phyloP scores from a whole-genome alignment of 2,329 filamentous ascomycete genomes.

The Podosphaera leucotricha region DNA sequence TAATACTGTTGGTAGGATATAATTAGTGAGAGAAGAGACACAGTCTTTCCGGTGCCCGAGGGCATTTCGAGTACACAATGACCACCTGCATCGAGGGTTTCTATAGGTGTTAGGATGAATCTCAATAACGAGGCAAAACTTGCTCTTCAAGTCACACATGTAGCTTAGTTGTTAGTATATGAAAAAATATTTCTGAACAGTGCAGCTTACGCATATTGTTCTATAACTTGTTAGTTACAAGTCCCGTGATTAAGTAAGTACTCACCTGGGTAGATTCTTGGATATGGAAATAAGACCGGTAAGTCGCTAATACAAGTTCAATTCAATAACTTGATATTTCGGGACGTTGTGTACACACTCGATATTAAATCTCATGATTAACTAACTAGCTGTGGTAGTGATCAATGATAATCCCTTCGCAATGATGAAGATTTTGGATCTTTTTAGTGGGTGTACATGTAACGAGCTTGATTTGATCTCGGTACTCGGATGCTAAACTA shows the following conservation, averaged over 20 bases:
- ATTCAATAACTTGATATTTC: constrained; percentile 6
- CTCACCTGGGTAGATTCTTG: constrained; percentile 40
- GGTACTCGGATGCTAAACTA: too few relatives aligned
- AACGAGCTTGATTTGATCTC: too few relatives aligned
- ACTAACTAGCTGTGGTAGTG: neutral
- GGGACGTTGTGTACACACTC: constrained; percentile 23
- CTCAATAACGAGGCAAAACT: constrained; percentile 2
- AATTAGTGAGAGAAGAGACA: constrained; percentile 83
- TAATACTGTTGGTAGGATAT: constrained; percentile 90
- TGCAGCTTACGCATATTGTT: constrained; percentile 37
- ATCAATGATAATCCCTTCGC: neutral
- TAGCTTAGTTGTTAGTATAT: constrained; percentile 23
- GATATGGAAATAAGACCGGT: constrained; percentile 50
- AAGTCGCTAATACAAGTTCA: constrained; percentile 29
- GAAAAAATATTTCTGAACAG: constrained; percentile 3
- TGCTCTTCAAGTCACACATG: constrained; percentile 63
- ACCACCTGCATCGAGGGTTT: constrained; percentile 76
- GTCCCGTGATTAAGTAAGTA: neutral
- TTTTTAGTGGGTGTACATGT: too few relatives aligned
- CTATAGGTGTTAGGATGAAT: constrained; percentile 11
- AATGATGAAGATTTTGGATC: too few relatives aligned
- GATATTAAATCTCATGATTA: constrained; percentile 56
- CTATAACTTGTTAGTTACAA: constrained; percentile 21
- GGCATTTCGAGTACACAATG: constrained; percentile 98
- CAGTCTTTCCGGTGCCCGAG: constrained; percentile 92